Conservation (phyloP, 2,329 filamentous ascomycete genomes). For the Aspergillus cejpii region DNA sequence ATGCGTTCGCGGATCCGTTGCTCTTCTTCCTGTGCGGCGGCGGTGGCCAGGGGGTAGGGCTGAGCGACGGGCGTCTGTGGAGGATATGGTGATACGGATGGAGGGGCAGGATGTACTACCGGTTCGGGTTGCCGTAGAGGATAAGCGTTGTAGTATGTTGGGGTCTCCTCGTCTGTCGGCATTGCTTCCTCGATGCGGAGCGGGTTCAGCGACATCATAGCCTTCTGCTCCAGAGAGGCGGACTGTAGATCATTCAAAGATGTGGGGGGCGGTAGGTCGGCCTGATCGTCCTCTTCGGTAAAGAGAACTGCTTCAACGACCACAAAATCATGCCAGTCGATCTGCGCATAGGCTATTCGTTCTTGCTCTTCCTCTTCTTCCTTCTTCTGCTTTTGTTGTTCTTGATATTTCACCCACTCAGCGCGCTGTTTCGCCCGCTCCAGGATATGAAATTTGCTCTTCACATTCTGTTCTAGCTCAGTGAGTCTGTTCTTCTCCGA, state of each 20-base stretch:
- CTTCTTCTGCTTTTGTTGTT: conserved; percentile 77
- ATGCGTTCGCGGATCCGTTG: conserved; percentile 55
- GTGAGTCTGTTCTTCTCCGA: conserved; percentile 65
- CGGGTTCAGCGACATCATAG: conserved; percentile 75
- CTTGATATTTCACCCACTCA: conserved; percentile 78
- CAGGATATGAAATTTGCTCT: conserved; percentile 73
- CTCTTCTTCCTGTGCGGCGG: conserved; percentile 50
- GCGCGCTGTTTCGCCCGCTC: conserved; percentile 76
- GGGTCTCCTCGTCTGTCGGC: conserved; percentile 62
- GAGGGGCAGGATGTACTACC: conserved; percentile 27
- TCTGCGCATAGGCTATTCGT: conserved; percentile 68
- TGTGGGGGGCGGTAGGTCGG: conserved; percentile 79
- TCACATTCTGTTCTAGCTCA: conserved; percentile 65
- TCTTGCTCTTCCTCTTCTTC: conserved; percentile 83
- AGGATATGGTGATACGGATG: conserved; percentile 27
- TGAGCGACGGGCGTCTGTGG: conserved; percentile 26
- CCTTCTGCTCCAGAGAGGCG: conserved; percentile 90
- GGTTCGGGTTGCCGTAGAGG: conserved; percentile 36
- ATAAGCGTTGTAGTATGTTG: conserved; percentile 50
- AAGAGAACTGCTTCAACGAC: conserved; percentile 94
- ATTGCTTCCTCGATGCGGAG: conserved; percentile 91
- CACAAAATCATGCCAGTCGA: conserved; percentile 97
- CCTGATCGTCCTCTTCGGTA: conserved; percentile 77
- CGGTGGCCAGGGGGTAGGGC: conserved; percentile 26
- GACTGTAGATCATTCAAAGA: conserved; percentile 88